Conservation (phyloP, 176 grass and related monocot genomes). For the Aechmea fasciata region DNA sequence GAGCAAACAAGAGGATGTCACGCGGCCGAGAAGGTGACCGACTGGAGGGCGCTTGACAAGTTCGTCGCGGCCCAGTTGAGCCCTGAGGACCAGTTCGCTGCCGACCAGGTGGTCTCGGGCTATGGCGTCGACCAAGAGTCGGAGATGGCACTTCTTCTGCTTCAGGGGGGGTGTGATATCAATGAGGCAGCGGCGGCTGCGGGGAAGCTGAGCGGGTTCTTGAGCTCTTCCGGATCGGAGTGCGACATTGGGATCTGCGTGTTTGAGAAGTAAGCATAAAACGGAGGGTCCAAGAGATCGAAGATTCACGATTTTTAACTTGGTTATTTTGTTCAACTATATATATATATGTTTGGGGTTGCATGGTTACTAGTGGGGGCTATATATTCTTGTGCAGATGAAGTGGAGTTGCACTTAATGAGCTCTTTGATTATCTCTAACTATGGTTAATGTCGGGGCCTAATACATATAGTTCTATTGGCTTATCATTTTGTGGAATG, state of each 20-base stretch:
- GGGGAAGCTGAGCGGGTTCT: slow-evolving; percentile 22
- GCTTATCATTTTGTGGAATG: neutral
- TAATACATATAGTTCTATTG: too few relatives aligned
- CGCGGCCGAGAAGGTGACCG: slow-evolving; percentile 6
- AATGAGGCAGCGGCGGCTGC: too few relatives aligned
- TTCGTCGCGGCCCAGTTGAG: slow-evolving; percentile 49
- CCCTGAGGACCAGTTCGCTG: slow-evolving; percentile 22
- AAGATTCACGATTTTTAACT: neutral
- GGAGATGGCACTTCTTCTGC: slow-evolving; percentile 29
- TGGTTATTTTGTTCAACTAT: slow-evolving; percentile 16
- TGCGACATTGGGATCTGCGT: slow-evolving; percentile 18
- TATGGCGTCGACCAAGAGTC: slow-evolving; percentile 16
- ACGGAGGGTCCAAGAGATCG: neutral
- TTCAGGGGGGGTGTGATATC: slow-evolving; percentile 1
- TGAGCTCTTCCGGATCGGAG: slow-evolving; percentile 23
- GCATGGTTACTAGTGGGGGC: neutral
- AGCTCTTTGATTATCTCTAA: neutral
- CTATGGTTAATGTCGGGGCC: neutral
- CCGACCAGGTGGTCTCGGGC: slow-evolving; percentile 11
- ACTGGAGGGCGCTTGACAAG: slow-evolving; percentile 44
- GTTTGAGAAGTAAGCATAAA: slow-evolving; percentile 18
- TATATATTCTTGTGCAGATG: slow-evolving; percentile 5
- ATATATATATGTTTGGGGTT: slow-evolving; percentile 25
- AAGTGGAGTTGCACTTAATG: neutral
- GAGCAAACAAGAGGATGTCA: neutral